Evolutionary conservation across 768 basidiomycete species (phyloP).

Genomic region (Suillus weaverae): DNA sequence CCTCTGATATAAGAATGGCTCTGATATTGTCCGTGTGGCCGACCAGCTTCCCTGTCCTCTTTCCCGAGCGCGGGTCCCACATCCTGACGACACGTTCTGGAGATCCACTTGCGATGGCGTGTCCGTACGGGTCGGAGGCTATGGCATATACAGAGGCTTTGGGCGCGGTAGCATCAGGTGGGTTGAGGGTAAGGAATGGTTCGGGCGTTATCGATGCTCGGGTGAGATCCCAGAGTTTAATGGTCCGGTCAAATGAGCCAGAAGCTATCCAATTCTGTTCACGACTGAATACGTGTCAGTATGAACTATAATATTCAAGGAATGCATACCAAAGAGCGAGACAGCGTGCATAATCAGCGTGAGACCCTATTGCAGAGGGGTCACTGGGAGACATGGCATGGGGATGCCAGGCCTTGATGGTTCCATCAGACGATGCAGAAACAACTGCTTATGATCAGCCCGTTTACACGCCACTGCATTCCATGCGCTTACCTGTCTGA

Average conservation of each 20-base stretch:
- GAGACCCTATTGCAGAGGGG: constrained; percentile 69
- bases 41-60: constrained; percentile 80
- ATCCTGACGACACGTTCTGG: constrained; percentile 88
- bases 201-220: constrained; percentile 41
- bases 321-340: constrained; percentile 63
- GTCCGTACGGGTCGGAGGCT: constrained; percentile 76
- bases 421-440: constrained; percentile 94
- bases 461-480: neutral
- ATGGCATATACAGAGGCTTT: constrained; percentile 80
- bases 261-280: constrained; percentile 88
- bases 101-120: constrained; percentile 82
- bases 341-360: constrained; percentile 86
- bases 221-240: constrained; percentile 91
- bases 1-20: constrained; percentile 84
- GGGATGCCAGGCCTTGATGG: constrained; percentile 91
- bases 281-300: constrained; percentile 45
- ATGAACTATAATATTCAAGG: constrained; percentile 1
- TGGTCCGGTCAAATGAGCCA: constrained; percentile 91
- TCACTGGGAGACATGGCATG: constrained; percentile 60
- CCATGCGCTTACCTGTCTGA: constrained; percentile 65
- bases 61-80: constrained; percentile 91
- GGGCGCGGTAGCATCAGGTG: constrained; percentile 62
- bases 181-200: constrained; percentile 63
- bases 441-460: constrained; percentile 53
- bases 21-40: constrained; percentile 98